phyloP scores from a whole-genome alignment of 2,329 filamentous ascomycete species.

The Septoria petroselini region DNA sequence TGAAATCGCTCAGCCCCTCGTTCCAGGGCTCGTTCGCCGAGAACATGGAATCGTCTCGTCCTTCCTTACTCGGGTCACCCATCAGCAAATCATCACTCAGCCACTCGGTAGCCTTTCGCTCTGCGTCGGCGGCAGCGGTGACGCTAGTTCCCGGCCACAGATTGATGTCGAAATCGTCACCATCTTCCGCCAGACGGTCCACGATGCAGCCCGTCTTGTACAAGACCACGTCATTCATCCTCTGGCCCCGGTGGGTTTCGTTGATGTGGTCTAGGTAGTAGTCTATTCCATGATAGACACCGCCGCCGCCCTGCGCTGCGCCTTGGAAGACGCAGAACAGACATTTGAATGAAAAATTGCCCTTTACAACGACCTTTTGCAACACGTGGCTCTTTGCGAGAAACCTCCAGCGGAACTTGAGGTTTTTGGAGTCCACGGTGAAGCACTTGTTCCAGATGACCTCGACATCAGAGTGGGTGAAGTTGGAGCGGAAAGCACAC shows the following conservation, averaged over 20 bases:
- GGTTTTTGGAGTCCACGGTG: constrained; percentile 31
- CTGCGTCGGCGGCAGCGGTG: background rate
- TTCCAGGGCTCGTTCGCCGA: constrained; percentile 36
- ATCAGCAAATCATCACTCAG: constrained; percentile 28
- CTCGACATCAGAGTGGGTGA: constrained; percentile 36
- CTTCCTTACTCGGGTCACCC: constrained; percentile 19
- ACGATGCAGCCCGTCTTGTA: constrained; percentile 46
- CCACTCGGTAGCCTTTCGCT: constrained; percentile 20
- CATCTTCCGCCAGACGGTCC: constrained; percentile 40
- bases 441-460: constrained; percentile 33
- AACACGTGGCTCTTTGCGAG: constrained; percentile 48
- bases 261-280: constrained; percentile 47
- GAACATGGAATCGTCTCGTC: constrained; percentile 29
- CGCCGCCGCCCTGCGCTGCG: constrained; percentile 29
- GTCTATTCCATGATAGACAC: constrained; percentile 42
- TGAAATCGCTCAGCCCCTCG: constrained; percentile 35
- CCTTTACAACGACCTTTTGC: constrained; percentile 34
- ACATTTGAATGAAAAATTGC: constrained; percentile 43
- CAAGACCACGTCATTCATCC: constrained; percentile 39
- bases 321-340: constrained; percentile 47
- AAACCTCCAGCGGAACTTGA: constrained; percentile 49
- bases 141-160: constrained; percentile 37
- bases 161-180: constrained; percentile 51
- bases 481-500: constrained; percentile 46
- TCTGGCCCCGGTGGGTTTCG: constrained; percentile 36